Base-by-base conservation (phyloP, 108 stramenopile species). In the Cyclostephanos invisitatus region DNA sequence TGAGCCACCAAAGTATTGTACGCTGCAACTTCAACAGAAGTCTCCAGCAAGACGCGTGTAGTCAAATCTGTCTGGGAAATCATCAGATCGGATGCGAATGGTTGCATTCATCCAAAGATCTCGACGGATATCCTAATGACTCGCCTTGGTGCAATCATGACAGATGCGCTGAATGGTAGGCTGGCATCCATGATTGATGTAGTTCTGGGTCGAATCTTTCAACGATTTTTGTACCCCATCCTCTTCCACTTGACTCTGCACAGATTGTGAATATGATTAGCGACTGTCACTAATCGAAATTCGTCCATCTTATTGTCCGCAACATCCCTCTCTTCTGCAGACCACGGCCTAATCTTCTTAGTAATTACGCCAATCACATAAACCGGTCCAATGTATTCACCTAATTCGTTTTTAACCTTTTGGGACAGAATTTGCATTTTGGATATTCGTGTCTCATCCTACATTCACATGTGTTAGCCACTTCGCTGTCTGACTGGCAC, bases 361-460 rank as follows among this genome's bases (percentile, higher is more conserved):
- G 64, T 64, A 1, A 64, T 50, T 42, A 64, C 20, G 7, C 64
- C 64, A 37, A 64, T 64, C 17, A 64, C 64, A 64, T 49, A 64
- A 10, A 64, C 64, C 6, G 64, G 44, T 11, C 64, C 46, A 25
- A 64, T 64, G 36, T 63, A 63, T 63, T 63, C 40, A 9, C 62
- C 62, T 40, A 3, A 8, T 0, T 63, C 29, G 9, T 21, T 24
- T 28, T 42, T 47, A 64, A 7, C 12, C 64, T 7, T 48, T 48
- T 28, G 10, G 64, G 64, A 14, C 27, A 49, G 64, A 64, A 64
- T 17, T 24, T 24, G 12, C 64, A 50, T 32, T 65, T 51, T 15
- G 64, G 64, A 20, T 36, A 65, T 5, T 49, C 46, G 48, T 65
- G 64, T 51, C 64, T 49, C 64, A 50, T 65, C 64, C 64, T 1